Evolutionary conservation across 148 eudicot genomes (phyloP).

Genomic region (Rhododendron vialii): DNA sequence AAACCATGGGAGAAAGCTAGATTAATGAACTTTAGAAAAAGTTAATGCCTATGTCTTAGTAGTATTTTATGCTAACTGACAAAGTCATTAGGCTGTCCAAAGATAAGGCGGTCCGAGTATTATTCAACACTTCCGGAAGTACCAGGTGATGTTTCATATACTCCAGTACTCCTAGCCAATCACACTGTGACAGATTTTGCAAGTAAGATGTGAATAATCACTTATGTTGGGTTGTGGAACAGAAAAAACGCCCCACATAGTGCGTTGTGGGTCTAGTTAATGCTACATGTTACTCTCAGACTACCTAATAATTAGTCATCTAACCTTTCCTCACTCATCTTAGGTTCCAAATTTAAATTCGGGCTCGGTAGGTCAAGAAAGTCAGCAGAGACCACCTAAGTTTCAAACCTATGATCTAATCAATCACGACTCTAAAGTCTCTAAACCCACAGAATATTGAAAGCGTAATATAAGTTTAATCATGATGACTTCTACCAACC

Average conservation of each 20-base stretch:
- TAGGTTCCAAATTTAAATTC: background rate
- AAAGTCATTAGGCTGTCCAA: background rate
- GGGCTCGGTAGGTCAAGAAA: background rate
- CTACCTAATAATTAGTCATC: background rate
- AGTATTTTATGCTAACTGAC: background rate
- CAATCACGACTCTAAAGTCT: background rate
- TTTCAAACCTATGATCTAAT: background rate
- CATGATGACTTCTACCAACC: background rate
- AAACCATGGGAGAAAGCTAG: background rate
- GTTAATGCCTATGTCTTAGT: background rate
- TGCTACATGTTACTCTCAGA: background rate
- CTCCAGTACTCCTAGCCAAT: background rate
- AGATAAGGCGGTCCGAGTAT: background rate
- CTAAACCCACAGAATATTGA: background rate
- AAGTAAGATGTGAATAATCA: background rate
- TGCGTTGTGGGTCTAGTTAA: background rate
- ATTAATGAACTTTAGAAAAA: background rate
- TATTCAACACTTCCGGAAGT: background rate
- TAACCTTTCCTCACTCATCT: background rate
- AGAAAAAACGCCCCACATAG: background rate
- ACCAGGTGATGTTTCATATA: background rate
- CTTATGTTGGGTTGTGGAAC: background rate
- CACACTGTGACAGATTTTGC: background rate
- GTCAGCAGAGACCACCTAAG: background rate
- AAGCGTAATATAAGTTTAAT: background rate